Evolutionary conservation across 306 rosid species (phyloP).

Genomic region (Vigna unguiculata): DNA sequence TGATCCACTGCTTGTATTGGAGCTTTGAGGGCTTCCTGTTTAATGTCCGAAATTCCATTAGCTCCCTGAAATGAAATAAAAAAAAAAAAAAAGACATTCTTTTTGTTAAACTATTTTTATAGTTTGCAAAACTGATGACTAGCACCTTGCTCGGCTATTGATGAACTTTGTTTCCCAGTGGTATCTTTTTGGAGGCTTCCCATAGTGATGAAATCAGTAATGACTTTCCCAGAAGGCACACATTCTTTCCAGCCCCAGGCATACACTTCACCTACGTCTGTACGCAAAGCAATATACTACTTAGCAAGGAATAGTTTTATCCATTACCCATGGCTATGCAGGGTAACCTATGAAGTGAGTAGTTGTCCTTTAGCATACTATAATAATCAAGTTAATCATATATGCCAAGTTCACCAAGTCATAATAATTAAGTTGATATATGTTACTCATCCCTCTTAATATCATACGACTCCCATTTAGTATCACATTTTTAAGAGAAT

Average conservation of each 20-base stretch:
- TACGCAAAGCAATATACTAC: constrained; percentile 32
- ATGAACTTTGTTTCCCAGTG: constrained; percentile 57
- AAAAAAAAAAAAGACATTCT: constrained; percentile 16
- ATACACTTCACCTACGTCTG: constrained; percentile 75
- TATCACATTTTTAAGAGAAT: neutral
- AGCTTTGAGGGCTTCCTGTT: constrained; percentile 67
- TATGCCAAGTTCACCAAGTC: neutral
- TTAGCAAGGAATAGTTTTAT: constrained; percentile 14
- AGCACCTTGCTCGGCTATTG: constrained; percentile 70
- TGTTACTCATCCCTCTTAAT: neutral
- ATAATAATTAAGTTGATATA: neutral
- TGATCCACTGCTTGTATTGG: constrained; percentile 60
- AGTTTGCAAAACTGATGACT: constrained; percentile 19
- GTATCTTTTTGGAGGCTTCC: constrained; percentile 62
- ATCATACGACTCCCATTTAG: neutral
- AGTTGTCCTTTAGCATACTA: neutral
- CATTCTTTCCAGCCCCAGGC: constrained; percentile 99
- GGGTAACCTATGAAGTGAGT: neutral
- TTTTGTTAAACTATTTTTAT: constrained; percentile 34
- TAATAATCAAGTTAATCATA: neutral
- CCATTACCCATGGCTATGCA: neutral
- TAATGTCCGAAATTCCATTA: constrained; percentile 50
- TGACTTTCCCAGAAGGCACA: constrained; percentile 73
- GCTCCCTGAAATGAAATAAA: constrained; percentile 42
- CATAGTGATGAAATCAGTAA: constrained; percentile 57